phyloP scores from a whole-genome alignment of 2,329 filamentous ascomycete genomes.

The Ascochyta viciae-villosae region DNA sequence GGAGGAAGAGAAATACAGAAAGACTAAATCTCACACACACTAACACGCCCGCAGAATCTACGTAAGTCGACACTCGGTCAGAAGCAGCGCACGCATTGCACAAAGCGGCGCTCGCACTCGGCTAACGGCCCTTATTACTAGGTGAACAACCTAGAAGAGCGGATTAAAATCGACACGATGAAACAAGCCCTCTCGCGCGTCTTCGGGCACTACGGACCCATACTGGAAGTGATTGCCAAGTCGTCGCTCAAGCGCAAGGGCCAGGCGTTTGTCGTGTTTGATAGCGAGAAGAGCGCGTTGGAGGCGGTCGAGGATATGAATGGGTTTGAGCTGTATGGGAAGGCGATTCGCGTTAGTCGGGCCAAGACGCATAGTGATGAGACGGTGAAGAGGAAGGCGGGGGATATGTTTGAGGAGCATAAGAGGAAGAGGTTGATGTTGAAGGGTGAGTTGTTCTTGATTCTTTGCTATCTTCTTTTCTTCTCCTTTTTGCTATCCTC shows the following conservation, averaged over 20 bases:
- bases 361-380: constrained; percentile 88
- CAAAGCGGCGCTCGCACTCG: too few species aligned
- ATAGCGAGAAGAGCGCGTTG: constrained; percentile 77
- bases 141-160: constrained; percentile 88
- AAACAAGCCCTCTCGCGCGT: constrained; percentile 76
- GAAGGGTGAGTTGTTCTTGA: constrained; percentile 69
- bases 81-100: too few species aligned
- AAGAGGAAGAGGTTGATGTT: constrained; percentile 84
- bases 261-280: constrained; percentile 94
- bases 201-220: constrained; percentile 86
- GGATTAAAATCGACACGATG: constrained; percentile 80
- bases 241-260: constrained; percentile 91
- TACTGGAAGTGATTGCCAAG: constrained; percentile 87
- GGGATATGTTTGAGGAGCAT: constrained; percentile 85
- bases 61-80: too few species aligned
- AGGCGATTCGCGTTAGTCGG: constrained; percentile 84
- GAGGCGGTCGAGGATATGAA: constrained; percentile 87
- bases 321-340: constrained; percentile 91
- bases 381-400: constrained; percentile 77
- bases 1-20: too few species aligned
- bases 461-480: too few species aligned
- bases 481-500: too few species aligned
- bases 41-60: too few species aligned
- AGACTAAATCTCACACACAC: too few species aligned
- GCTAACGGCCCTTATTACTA: constrained; percentile 32